phyloP scores from a whole-genome alignment of 2,329 filamentous ascomycete genomes.

The Ceratocystis cubensis region DNA sequence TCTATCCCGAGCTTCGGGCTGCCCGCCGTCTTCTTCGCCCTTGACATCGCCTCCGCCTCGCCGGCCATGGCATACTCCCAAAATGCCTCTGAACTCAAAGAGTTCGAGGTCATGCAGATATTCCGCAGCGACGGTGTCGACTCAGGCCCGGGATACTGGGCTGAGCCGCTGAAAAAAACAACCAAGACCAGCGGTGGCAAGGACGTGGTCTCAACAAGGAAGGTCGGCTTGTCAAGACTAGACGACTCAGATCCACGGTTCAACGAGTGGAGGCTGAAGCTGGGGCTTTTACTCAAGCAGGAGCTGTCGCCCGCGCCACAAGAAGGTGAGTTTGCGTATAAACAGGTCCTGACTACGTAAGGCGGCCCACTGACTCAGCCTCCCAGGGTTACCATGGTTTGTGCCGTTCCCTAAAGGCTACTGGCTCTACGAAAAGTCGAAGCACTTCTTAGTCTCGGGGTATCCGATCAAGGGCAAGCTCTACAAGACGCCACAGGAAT shows the following conservation, averaged over 20 bases:
- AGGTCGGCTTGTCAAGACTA: conserved; percentile 32
- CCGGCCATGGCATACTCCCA: neutral
- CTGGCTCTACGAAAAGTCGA: conserved; percentile 37
- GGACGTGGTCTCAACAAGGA: conserved; percentile 26
- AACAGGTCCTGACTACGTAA: neutral
- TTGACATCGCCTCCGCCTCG: neutral
- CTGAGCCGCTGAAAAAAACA: conserved; percentile 25
- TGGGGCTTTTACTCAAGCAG: conserved; percentile 36
- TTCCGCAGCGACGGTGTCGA: conserved; percentile 37
- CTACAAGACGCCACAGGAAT: conserved; percentile 42
- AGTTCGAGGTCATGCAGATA: conserved; percentile 33
- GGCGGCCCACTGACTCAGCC: neutral
- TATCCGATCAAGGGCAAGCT: conserved; percentile 38
- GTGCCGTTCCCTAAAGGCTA: conserved; percentile 36
- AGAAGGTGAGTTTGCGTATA: conserved; percentile 25
- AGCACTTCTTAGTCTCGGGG: conserved; percentile 39
- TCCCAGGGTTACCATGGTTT: conserved; percentile 32
- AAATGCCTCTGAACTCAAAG: conserved; percentile 12
- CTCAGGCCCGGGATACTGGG: conserved; percentile 36
- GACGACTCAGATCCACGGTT: conserved; percentile 34
- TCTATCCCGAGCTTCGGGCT: neutral
- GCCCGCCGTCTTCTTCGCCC: neutral
- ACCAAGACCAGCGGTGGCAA: conserved; percentile 17
- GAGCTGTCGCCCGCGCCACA: conserved; percentile 33
- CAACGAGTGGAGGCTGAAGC: conserved; percentile 35